Percentiles rank a stretch among this genome's conserved stretches.
Evolutionary conservation across 2,329 filamentous ascomycete genomes (phyloP).

Genomic region (Geoglossum cookeanum): DNA sequence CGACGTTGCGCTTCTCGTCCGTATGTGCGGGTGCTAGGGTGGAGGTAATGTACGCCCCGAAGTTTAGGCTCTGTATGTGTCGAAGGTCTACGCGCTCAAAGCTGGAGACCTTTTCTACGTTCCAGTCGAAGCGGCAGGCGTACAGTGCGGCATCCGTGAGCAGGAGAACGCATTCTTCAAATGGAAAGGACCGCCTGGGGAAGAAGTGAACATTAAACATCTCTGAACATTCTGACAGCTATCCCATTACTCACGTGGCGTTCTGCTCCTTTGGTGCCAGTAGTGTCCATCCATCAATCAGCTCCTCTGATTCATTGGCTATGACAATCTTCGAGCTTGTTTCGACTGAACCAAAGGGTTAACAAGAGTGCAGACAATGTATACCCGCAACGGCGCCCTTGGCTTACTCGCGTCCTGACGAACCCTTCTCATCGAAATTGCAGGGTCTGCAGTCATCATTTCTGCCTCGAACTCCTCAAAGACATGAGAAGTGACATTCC

Average conservation of each 20-base stretch:
- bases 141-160: slow-evolving; percentile 75
- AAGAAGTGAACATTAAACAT: neutral
- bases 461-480: slow-evolving; percentile 90
- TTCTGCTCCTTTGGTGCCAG: slow-evolving; percentile 56
- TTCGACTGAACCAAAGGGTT: slow-evolving; percentile 26
- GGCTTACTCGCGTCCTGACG: slow-evolving; percentile 60
- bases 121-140: slow-evolving; percentile 84
- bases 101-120: slow-evolving; percentile 78
- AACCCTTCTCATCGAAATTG: slow-evolving; percentile 67
- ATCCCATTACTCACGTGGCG: slow-evolving; percentile 23
- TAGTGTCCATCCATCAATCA: slow-evolving; percentile 78
- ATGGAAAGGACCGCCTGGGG: slow-evolving; percentile 45
- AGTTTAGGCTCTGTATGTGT: slow-evolving; percentile 52
- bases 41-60: slow-evolving; percentile 79
- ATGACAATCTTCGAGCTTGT: slow-evolving; percentile 74
- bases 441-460: slow-evolving; percentile 85
- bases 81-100: slow-evolving; percentile 72
- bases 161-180: slow-evolving; percentile 77
- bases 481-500: slow-evolving; percentile 64
- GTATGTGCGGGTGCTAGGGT: slow-evolving; percentile 60
- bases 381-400: neutral
- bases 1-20: slow-evolving; percentile 64
- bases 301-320: slow-evolving; percentile 62
- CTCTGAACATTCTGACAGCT: neutral
- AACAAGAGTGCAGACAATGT: neutral